Evolutionary conservation across 352 stramenopile species (phyloP).

Genomic region (Globisporangium mamillatum): DNA sequence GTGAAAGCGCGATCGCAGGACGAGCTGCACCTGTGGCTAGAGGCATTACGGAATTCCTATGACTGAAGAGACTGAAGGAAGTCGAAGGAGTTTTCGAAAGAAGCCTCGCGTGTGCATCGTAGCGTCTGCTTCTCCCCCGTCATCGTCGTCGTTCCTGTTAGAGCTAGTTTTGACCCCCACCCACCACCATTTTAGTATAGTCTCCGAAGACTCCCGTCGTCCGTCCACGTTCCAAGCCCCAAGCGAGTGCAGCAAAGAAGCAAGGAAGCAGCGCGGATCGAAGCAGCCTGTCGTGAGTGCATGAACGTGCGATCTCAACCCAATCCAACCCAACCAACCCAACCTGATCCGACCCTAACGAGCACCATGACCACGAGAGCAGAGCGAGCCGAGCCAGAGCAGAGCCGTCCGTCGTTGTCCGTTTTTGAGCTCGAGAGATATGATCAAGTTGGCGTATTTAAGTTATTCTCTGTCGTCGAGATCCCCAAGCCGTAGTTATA

Average conservation of each 20-base stretch:
- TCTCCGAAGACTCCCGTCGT: neutral
- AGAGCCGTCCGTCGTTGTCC: neutral
- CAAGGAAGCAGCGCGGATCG: neutral
- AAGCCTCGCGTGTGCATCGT: too few species aligned
- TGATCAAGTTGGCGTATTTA: slow-evolving; percentile 15
- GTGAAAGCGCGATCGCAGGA: slow-evolving; percentile 63
- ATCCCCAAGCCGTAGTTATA: slow-evolving; percentile 11
- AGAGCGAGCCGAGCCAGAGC: neutral
- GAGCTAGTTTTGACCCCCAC: slow-evolving; percentile 17
- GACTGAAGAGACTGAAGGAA: slow-evolving; percentile 28
- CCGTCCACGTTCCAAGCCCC: neutral
- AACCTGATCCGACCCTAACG: neutral
- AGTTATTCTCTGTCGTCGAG: slow-evolving; percentile 15
- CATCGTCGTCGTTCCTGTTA: slow-evolving; percentile 6
- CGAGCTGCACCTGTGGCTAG: slow-evolving; percentile 78
- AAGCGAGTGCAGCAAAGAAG: neutral
- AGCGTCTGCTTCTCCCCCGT: too few species aligned
- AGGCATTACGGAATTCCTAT: slow-evolving; percentile 50
- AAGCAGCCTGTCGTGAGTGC: neutral
- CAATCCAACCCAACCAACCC: too few species aligned
- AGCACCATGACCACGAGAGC: neutral
- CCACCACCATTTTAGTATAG: slow-evolving; percentile 8
- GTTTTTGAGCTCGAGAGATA: slow-evolving; percentile 9
- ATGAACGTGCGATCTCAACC: neutral
- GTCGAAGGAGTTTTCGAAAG: too few species aligned